phyloP scores from a whole-genome alignment of 176 grass and related monocot genomes.

The Zea mays region DNA sequence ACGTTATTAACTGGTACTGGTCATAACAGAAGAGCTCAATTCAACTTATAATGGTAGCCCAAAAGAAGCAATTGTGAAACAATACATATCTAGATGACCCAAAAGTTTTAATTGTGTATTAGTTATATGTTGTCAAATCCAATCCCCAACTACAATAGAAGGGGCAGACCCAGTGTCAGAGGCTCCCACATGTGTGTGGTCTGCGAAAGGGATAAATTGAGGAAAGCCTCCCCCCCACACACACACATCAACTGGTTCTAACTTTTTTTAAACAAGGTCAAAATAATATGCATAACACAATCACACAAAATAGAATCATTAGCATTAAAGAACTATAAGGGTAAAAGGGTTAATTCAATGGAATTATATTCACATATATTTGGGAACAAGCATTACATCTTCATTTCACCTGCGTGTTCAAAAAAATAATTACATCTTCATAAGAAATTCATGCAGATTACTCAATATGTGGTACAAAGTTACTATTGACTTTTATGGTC shows the following conservation, averaged over 20 bases:
- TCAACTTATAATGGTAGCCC: background rate
- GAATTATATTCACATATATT: background rate
- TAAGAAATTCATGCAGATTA: background rate
- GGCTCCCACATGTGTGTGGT: too few species aligned
- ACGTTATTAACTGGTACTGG: too few species aligned
- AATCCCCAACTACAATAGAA: background rate
- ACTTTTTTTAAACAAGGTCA: background rate
- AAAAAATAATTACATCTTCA: background rate
- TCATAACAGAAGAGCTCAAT: background rate
- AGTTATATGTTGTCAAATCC: background rate
- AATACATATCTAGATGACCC: background rate
- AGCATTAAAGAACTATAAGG: background rate
- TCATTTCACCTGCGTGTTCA: background rate
- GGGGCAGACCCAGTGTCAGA: too few species aligned
- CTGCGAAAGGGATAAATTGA: too few species aligned
- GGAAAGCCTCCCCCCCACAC: too few species aligned
- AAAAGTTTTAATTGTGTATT: background rate
- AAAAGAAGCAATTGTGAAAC: background rate
- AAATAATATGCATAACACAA: constrained; percentile 12
- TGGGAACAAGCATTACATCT: background rate
- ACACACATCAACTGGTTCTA: background rate
- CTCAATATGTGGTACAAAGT: background rate
- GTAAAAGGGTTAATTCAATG: background rate
- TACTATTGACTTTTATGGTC: background rate
- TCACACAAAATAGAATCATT: background rate